Percentiles rank a stretch among this genome's conserved stretches.
phyloP scores from a whole-genome alignment of 2,329 filamentous ascomycete genomes.

The Botryotinia convoluta region DNA sequence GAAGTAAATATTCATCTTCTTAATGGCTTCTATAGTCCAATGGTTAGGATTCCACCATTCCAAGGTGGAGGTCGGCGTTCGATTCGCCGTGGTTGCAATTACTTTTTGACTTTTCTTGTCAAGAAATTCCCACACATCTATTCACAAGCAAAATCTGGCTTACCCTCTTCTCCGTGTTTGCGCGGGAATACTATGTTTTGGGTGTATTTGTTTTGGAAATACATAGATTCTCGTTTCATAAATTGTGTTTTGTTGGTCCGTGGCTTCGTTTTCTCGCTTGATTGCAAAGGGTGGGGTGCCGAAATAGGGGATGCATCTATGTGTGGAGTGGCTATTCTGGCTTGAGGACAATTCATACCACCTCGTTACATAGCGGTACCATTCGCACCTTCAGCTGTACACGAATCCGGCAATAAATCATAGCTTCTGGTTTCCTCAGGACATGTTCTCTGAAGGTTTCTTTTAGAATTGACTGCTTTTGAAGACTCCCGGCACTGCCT shows the following conservation, averaged over 20 bases:
- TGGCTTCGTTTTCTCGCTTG: neutral
- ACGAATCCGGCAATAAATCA: fast-evolving
- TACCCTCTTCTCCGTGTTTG: fast-evolving
- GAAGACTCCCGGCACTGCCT: neutral
- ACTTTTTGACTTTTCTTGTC: neutral
- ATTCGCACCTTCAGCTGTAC: neutral
- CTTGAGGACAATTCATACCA: neutral
- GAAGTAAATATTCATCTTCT: fast-evolving
- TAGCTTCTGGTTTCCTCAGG: neutral
- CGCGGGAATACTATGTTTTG: neutral
- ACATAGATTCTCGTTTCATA: neutral
- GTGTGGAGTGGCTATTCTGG: neutral
- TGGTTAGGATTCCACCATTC: slow-evolving; percentile 17
- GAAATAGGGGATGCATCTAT: neutral
- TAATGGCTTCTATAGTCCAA: neutral
- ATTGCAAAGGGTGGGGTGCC: neutral
- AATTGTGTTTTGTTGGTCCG: neutral
- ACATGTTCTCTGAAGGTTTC: neutral
- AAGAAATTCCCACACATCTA: neutral
- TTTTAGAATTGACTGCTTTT: neutral
- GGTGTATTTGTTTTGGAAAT: neutral
- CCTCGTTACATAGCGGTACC: neutral
- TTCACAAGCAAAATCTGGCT: neutral
- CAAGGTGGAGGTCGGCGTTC: slow-evolving; percentile 17
- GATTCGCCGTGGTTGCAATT: slow-evolving; percentile 11